Percentiles rank a stretch among this genome's conserved stretches.
Conservation (phyloP, 2,329 filamentous ascomycete species). For the Neodidymelliopsis sp. region DNA sequence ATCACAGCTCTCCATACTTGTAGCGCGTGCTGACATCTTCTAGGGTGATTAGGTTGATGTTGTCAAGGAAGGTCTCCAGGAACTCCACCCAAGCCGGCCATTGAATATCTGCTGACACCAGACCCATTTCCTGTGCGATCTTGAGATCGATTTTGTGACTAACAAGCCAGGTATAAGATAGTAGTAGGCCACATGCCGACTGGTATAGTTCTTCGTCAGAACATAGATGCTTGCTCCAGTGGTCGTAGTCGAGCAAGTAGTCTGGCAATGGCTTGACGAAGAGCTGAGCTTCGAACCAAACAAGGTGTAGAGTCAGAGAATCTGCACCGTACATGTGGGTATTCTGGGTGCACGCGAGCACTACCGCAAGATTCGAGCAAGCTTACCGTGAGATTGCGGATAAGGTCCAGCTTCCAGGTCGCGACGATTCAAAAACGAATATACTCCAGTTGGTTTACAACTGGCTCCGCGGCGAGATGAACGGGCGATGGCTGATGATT, state of each 20-base stretch:
- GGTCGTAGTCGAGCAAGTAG: conserved; percentile 18
- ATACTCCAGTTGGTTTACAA: conserved; percentile 16
- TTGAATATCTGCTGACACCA: conserved; percentile 18
- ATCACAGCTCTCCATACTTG: conserved; percentile 54
- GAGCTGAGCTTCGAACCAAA: conserved; percentile 30
- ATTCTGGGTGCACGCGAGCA: conserved; percentile 21
- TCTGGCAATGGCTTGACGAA: conserved; percentile 24
- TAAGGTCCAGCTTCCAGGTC: conserved; percentile 5
- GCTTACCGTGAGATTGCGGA: conserved; percentile 22
- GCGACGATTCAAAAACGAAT: conserved; percentile 16
- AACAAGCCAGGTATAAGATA: conserved; percentile 30
- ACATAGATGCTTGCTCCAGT: conserved; percentile 21
- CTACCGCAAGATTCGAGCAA: conserved; percentile 17
- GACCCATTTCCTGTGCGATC: conserved; percentile 18
- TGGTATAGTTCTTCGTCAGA: conserved; percentile 16
- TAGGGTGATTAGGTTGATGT: conserved; percentile 10
- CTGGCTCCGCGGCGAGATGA: conserved; percentile 22
- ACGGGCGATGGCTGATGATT: conserved; percentile 26
- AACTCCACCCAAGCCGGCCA: conserved; percentile 24
- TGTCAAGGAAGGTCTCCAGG: conserved; percentile 14
- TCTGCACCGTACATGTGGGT: not conserved
- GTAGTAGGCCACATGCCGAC: conserved; percentile 25
- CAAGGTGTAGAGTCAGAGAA: conserved; percentile 35
- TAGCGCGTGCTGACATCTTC: conserved; percentile 48
- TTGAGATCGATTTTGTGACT: conserved; percentile 19